Evolutionary conservation across 441 rosid genomes (phyloP).

Genomic region (Erodium trifolium): DNA sequence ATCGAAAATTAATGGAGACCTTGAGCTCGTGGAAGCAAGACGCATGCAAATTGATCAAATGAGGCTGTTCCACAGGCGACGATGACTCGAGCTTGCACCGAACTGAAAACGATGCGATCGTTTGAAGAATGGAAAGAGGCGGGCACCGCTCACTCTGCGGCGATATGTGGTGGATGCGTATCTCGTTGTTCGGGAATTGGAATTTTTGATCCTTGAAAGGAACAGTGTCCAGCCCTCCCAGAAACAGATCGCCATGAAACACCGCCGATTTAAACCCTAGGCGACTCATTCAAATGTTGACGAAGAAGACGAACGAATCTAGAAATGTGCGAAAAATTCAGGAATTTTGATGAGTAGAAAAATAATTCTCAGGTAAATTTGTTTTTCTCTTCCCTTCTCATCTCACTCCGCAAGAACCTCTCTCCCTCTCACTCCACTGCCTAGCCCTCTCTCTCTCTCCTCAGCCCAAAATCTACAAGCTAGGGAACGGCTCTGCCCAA

Average conservation of each 20-base stretch:
- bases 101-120: constrained; percentile 69
- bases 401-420: background rate
- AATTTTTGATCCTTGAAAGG: constrained; percentile 15
- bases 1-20: constrained; percentile 29
- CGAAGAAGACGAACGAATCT: background rate
- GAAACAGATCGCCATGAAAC: constrained; percentile 59
- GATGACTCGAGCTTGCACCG: constrained; percentile 88
- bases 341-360: background rate
- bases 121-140: constrained; percentile 83
- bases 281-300: constrained; percentile 43
- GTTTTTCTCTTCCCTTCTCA: background rate
- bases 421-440: background rate
- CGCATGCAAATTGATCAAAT: constrained; percentile 81
- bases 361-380: background rate
- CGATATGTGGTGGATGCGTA: too few relatives aligned
- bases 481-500: background rate
- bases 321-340: background rate
- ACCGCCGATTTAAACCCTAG: constrained; percentile 77
- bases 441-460: background rate
- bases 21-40: constrained; percentile 75
- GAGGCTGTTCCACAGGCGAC: constrained; percentile 43
- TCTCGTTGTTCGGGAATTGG: too few relatives aligned
- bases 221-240: constrained; percentile 75
- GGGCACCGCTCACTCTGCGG: constrained; percentile 72
- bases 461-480: background rate